Evolutionary conservation across 192 early-diverging fungal genomes (phyloP).

Genomic region (Coemansia sp.): DNA sequence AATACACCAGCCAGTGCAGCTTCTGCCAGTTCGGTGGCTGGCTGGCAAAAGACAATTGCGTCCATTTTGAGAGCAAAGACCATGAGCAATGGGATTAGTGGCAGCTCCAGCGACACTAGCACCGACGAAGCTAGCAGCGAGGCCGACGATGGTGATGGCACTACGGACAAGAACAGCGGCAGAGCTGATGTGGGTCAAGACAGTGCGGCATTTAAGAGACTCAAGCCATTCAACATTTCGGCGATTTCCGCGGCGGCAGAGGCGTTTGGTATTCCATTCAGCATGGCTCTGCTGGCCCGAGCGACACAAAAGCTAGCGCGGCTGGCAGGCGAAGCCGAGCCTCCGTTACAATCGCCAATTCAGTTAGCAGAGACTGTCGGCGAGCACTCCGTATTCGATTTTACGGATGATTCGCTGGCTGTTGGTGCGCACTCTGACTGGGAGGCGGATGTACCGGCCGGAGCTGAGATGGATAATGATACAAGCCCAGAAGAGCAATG

Average conservation of each 20-base stretch:
- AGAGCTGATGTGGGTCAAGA: not conserved
- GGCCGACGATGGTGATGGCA: not conserved
- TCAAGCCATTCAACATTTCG: constrained; percentile 49
- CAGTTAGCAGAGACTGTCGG: constrained; percentile 9
- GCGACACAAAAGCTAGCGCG: constrained; percentile 21
- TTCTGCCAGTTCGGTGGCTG: constrained; percentile 17
- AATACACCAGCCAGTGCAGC: not conserved
- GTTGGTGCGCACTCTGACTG: constrained; percentile 5
- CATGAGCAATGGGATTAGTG: constrained; percentile 7
- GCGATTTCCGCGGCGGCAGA: constrained; percentile 50
- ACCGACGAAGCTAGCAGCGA: not conserved
- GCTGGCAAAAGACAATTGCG: constrained; percentile 44
- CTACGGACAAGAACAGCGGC: not conserved
- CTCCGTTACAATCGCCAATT: constrained; percentile 6
- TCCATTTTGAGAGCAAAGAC: constrained; percentile 41
- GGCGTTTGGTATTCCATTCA: constrained; percentile 54
- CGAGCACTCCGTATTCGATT: constrained; percentile 1
- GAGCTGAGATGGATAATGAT: not conserved
- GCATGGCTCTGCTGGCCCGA: constrained; percentile 19
- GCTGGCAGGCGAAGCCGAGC: not conserved
- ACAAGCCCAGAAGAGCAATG: not conserved
- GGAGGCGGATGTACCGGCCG: constrained; percentile 11
- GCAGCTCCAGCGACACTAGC: constrained; percentile 8
- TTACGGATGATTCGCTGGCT: not conserved
- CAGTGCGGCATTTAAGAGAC: constrained; percentile 9